Percentiles rank a stretch among this genome's conserved stretches.
These are phyloP conservation scores for Wilcoxina mikolae DNA, from an alignment of 495 filamentous ascomycete genomes.

Conservation along the genomic window DNA sequence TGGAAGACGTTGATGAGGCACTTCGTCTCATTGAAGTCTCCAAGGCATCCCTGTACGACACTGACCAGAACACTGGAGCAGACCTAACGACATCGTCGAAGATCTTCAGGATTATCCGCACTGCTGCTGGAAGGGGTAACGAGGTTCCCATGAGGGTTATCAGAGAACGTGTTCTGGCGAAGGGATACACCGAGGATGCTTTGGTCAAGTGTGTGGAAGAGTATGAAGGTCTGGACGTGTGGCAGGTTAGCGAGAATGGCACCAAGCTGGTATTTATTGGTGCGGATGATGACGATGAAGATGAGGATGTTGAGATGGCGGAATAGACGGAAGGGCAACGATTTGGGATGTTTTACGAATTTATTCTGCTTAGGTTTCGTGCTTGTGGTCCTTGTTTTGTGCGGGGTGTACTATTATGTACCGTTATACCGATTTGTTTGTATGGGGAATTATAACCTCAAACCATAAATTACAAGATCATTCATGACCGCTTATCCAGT, in stretches of 20 bases:
- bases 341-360: no score
- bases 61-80: constrained; percentile 43
- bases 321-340: background rate
- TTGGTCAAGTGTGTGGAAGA: constrained; percentile 73
- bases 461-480: no score
- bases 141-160: constrained; percentile 78
- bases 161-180: constrained; percentile 76
- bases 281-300: constrained; percentile 32
- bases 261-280: constrained; percentile 67
- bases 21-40: constrained; percentile 78
- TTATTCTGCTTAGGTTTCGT: no score
- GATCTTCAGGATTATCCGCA: constrained; percentile 85
- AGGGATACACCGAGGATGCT: constrained; percentile 92
- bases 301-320: constrained; percentile 40
- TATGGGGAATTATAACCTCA: no score
- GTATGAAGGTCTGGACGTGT: constrained; percentile 77
- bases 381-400: no score
- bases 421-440: no score
- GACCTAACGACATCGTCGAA: constrained; percentile 72
- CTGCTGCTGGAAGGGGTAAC: constrained; percentile 66
- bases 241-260: constrained; percentile 83
- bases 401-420: no score
- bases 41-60: constrained; percentile 66
- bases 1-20: constrained; percentile 92
- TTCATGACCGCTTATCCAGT: no score